Percentiles rank a stretch among this genome's conserved stretches.
Evolutionary conservation across 169 alveolate genomes (phyloP).

Genomic region (Eimeria mitis): DNA sequence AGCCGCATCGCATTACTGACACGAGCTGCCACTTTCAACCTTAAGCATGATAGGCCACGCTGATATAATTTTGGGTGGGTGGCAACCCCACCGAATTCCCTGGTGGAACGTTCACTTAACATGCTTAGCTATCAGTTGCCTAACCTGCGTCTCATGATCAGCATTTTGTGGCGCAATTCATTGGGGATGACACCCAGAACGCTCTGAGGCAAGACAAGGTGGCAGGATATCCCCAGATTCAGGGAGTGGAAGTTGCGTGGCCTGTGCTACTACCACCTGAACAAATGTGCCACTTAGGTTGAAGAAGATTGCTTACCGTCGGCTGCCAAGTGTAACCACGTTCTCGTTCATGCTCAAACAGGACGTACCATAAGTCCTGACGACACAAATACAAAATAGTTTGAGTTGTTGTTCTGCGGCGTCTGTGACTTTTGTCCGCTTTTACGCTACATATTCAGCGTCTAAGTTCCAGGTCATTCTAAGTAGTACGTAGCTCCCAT

Average conservation of each 20-base stretch:
- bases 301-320: slow-evolving; percentile 24
- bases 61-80: neutral
- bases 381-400: neutral
- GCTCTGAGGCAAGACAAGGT: slow-evolving; percentile 10
- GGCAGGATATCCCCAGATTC: neutral
- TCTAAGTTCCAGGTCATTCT: neutral
- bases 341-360: slow-evolving; percentile 47
- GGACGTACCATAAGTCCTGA: slow-evolving; percentile 63
- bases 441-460: neutral
- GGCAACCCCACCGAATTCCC: neutral
- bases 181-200: slow-evolving; percentile 40
- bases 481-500: neutral
- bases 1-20: neutral
- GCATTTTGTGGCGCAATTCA: slow-evolving; percentile 66
- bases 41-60: neutral
- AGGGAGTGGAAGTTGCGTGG: neutral
- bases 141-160: slow-evolving; percentile 48
- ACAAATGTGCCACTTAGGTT: neutral
- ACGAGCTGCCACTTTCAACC: neutral
- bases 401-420: neutral
- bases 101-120: no score
- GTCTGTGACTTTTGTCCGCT: neutral
- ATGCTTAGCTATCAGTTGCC: neutral
- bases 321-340: slow-evolving; percentile 71
- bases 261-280: neutral